A percentile compares a stretch with the other conserved stretches of the same genome.
Conservation (phyloP, 768 basidiomycete species). For the Phanerochaete sordida region DNA sequence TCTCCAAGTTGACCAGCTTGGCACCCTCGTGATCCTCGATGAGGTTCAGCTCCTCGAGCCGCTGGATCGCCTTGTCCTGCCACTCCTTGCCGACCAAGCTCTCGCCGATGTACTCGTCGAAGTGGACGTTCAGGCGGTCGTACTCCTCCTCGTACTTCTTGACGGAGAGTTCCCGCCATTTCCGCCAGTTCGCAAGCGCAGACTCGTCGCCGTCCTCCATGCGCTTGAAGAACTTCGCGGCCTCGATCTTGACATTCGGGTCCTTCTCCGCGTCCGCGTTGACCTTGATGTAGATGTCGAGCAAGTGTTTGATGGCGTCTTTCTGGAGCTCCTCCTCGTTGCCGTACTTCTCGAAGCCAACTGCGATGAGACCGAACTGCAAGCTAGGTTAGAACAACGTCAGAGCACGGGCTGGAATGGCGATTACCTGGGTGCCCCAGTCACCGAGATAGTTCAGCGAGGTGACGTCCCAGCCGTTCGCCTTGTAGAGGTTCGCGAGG, state of each 20-base stretch:
- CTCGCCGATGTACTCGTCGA: constrained; percentile 92
- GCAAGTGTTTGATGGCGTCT: constrained; percentile 93
- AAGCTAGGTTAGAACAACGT: background rate
- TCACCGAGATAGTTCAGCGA: constrained; percentile 95
- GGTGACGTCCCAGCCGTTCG: constrained; percentile 90
- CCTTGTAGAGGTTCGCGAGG: constrained; percentile 83
- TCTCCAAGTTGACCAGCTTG: constrained; percentile 81
- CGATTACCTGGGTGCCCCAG: constrained; percentile 92
- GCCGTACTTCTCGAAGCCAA: constrained; percentile 91
- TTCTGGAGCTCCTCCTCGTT: constrained; percentile 76
- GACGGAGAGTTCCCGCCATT: constrained; percentile 90
- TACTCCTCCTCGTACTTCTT: constrained; percentile 89
- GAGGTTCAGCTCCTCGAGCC: constrained; percentile 67
- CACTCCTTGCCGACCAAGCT: constrained; percentile 71
- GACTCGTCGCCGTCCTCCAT: constrained; percentile 93
- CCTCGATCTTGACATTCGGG: constrained; percentile 68
- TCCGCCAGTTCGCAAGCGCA: constrained; percentile 83
- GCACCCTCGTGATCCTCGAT: constrained; percentile 79
- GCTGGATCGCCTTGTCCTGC: constrained; percentile 68
- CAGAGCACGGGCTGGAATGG: background rate
- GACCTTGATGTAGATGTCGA: constrained; percentile 92
- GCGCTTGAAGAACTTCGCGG: constrained; percentile 85
- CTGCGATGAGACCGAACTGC: constrained; percentile 83
- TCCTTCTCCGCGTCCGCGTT: constrained; percentile 79
- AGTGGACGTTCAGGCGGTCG: constrained; percentile 82